These are phyloP conservation scores for Urostyla sp. DNA, from an alignment of 73 alveolate genomes.

Conservation along the genomic window DNA sequence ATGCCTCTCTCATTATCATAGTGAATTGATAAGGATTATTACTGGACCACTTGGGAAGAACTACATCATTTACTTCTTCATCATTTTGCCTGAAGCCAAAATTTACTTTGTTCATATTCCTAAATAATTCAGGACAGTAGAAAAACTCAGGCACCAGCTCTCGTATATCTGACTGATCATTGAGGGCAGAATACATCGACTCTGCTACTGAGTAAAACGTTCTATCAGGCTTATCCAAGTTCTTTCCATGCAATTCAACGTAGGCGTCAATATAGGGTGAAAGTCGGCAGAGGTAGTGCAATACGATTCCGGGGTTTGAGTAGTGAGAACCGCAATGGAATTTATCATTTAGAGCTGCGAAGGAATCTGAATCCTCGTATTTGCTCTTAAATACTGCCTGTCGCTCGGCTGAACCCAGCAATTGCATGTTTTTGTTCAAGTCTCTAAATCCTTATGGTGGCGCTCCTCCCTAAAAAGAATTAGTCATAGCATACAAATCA, in stretches of 20 bases:
- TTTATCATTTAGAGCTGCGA: constrained; percentile 67
- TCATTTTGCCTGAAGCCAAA: constrained; percentile 91
- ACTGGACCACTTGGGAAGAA: constrained; percentile 84
- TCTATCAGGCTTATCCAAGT: constrained; percentile 95
- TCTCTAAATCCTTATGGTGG: constrained; percentile 76
- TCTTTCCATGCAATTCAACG: constrained; percentile 91
- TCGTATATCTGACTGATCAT: constrained; percentile 95
- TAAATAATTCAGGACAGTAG: constrained; percentile 93
- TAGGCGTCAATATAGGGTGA: constrained; percentile 94
- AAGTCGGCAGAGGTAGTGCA: constrained; percentile 88
- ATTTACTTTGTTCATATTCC: constrained; percentile 54
- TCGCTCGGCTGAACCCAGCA: constrained; percentile 83
- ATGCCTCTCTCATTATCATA: constrained; percentile 74
- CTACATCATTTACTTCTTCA: constrained; percentile 80
- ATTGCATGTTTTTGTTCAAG: constrained; percentile 91
- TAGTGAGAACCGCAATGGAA: constrained; percentile 97
- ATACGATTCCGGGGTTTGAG: constrained; percentile 94
- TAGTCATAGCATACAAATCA: constrained; percentile 1
- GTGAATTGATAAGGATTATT: constrained; percentile 80
- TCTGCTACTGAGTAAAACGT: constrained; percentile 82
- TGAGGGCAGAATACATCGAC: constrained; percentile 82
- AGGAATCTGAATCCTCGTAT: constrained; percentile 51
- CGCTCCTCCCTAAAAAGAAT: not conserved
- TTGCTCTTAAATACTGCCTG: constrained; percentile 65
- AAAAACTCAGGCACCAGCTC: constrained; percentile 97